Base-by-base conservation (phyloP, 2,329 filamentous ascomycete genomes). In the Colletotrichum musae region DNA sequence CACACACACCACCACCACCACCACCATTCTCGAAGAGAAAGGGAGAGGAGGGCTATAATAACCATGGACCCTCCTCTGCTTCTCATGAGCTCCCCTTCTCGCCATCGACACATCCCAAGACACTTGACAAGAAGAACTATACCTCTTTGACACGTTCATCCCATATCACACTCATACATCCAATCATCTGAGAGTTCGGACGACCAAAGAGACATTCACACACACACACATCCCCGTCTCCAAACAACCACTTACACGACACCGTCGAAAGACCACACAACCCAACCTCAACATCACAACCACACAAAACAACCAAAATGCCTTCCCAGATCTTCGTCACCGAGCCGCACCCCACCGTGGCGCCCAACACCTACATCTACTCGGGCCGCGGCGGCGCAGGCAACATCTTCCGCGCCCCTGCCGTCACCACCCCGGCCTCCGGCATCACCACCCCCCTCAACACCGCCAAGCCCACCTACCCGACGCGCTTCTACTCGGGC, bases 401-500 rank as follows among this genome's bases (percentile, higher is more conserved):
- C 73, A 89, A 89, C 82, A 84, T 83, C 76, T 85, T 85, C 79
- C 85, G 85, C 65, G 81, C 83, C 13, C 79, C 84, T 1, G 41
- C 41, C 18, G 72, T 75, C 6, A 73, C 71, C 39, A 83, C 82
- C 58, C 80, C 83, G 13, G 74, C 81, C 41, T 78, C 88, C 75
- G 84, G 85, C 75, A 81, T 87, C 59, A 83, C 86, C 64, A 85
- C 87, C 64, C 78, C 84, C 65, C 82, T 85, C 70, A 68, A 77
- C 63, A 84, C 82, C 70, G 77, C 79, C 59, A 78, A 78, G 66
- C 81, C 83, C 21, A 80, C 82, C 60, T 75, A 78, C 68, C 73
- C 81, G 67, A 79, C 83, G 68, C 85, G 86, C 81, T 91, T 91
- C 84, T 87, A 89, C 81, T 86, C 86, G 12, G 91, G 91, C 74